These are phyloP conservation scores for Corylus heterophylla DNA, from an alignment of 306 rosid genomes.

Conservation along the genomic window DNA sequence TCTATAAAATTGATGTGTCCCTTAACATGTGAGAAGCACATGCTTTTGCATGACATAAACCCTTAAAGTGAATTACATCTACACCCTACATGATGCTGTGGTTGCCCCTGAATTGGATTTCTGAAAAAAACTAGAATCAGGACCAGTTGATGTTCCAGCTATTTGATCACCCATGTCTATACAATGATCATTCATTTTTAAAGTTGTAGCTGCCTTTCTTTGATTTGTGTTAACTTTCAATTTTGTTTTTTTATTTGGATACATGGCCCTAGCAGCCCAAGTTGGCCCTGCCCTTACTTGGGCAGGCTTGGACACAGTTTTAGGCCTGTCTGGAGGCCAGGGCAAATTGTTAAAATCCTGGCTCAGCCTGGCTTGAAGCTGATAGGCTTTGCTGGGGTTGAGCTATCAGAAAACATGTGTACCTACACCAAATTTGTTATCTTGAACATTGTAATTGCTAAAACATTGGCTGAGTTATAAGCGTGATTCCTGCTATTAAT, in stretches of 20 bases:
- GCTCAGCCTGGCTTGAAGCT: neutral
- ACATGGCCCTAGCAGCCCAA: neutral
- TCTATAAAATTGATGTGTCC: too few species aligned
- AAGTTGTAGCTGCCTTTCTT: neutral
- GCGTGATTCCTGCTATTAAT: slow-evolving; percentile 23
- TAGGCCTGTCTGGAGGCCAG: neutral
- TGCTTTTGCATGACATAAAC: neutral
- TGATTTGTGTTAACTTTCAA: neutral
- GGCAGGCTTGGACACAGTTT: neutral
- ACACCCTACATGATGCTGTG: neutral
- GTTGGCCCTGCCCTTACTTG: neutral
- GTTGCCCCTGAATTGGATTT: neutral
- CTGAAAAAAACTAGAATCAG: slow-evolving; percentile 1
- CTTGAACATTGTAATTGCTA: neutral
- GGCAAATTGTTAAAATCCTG: neutral
- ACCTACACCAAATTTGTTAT: neutral
- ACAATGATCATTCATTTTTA: neutral
- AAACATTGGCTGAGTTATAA: neutral
- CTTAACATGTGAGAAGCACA: too few species aligned
- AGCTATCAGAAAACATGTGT: neutral
- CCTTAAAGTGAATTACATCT: neutral
- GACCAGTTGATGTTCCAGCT: neutral
- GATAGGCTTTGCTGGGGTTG: neutral
- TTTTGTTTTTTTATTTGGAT: neutral
- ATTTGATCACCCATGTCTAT: neutral